Percentiles rank a stretch among this genome's conserved stretches.
Conservation (phyloP, 768 basidiomycete genomes). For the Daedaleopsis nitida region DNA sequence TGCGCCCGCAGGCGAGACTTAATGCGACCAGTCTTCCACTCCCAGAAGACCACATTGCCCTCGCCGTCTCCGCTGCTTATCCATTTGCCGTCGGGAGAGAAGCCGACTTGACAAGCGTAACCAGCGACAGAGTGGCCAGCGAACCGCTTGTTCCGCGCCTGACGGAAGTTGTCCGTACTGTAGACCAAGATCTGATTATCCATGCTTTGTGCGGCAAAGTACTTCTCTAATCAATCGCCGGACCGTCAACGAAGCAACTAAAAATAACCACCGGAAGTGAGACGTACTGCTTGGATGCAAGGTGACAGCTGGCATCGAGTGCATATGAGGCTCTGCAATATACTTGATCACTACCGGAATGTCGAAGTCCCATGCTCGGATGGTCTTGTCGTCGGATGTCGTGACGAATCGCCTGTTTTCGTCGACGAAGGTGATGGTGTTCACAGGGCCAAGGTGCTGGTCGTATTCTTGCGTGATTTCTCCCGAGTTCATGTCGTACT, state of each 20-base stretch:
- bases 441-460: slow-evolving; percentile 97
- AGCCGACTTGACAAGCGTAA: slow-evolving; percentile 95
- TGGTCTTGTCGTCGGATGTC: slow-evolving; percentile 98
- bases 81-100: slow-evolving; percentile 98
- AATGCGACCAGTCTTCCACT: slow-evolving; percentile 98
- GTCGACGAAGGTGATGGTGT: slow-evolving; percentile 98
- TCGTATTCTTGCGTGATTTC: slow-evolving; percentile 99
- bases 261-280: slow-evolving; percentile 4
- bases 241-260: slow-evolving; percentile 1
- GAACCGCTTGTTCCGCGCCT: slow-evolving; percentile 98
- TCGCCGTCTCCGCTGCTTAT: slow-evolving; percentile 95
- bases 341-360: slow-evolving; percentile 99
- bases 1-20: slow-evolving; percentile 89
- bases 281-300: slow-evolving; percentile 90
- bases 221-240: slow-evolving; percentile 64
- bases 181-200: slow-evolving; percentile 99
- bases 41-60: slow-evolving; percentile 98
- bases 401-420: slow-evolving; percentile 97
- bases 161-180: slow-evolving; percentile 97
- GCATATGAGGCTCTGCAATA: slow-evolving; percentile 99
- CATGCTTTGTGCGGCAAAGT: slow-evolving; percentile 95
- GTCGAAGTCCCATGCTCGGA: slow-evolving; percentile 99
- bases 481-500: slow-evolving; percentile 95
- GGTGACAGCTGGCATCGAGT: slow-evolving; percentile 98
- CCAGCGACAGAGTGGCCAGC: slow-evolving; percentile 97